Evolutionary conservation across 2,329 filamentous ascomycete genomes (phyloP).

Genomic region (Pyrenophora tritici-repentis): DNA sequence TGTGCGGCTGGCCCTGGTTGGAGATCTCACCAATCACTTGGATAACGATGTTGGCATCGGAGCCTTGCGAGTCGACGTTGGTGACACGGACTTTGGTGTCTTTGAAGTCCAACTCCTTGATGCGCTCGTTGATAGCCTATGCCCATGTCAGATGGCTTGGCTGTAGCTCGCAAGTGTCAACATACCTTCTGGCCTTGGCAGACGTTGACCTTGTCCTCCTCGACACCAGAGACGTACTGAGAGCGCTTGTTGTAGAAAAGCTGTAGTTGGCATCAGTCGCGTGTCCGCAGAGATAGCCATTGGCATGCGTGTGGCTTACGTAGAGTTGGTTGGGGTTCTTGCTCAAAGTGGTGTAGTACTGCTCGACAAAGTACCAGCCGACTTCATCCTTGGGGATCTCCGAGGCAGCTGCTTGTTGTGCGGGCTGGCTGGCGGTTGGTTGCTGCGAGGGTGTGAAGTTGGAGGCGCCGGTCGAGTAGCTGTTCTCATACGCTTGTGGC

Average conservation of each 20-base stretch:
- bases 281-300: background rate
- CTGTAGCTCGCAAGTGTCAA: slow-evolving; percentile 17
- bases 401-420: slow-evolving; percentile 35
- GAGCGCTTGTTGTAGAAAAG: slow-evolving; percentile 97
- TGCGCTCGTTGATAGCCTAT: slow-evolving; percentile 90
- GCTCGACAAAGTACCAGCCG: slow-evolving; percentile 99
- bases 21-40: slow-evolving; percentile 98
- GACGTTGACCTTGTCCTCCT: slow-evolving; percentile 86
- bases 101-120: slow-evolving; percentile 90
- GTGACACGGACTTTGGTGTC: slow-evolving; percentile 98
- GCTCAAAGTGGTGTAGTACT: slow-evolving; percentile 98
- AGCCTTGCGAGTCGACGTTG: slow-evolving; percentile 96
- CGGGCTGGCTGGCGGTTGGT: slow-evolving; percentile 32
- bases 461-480: slow-evolving; percentile 37
- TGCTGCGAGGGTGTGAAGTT: slow-evolving; percentile 37
- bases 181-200: slow-evolving; percentile 85
- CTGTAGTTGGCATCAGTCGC: slow-evolving; percentile 43
- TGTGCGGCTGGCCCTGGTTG: slow-evolving; percentile 87
- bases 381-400: slow-evolving; percentile 84
- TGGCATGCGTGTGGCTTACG: slow-evolving; percentile 43
- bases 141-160: slow-evolving; percentile 2
- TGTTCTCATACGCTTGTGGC: slow-evolving; percentile 50
- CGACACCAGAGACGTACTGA: slow-evolving; percentile 89
- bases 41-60: slow-evolving; percentile 91
- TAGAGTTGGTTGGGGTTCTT: slow-evolving; percentile 92